Evolutionary conservation across 2,329 filamentous ascomycete genomes (phyloP).

Genomic region (Macrophomina pseudophaseolina): DNA sequence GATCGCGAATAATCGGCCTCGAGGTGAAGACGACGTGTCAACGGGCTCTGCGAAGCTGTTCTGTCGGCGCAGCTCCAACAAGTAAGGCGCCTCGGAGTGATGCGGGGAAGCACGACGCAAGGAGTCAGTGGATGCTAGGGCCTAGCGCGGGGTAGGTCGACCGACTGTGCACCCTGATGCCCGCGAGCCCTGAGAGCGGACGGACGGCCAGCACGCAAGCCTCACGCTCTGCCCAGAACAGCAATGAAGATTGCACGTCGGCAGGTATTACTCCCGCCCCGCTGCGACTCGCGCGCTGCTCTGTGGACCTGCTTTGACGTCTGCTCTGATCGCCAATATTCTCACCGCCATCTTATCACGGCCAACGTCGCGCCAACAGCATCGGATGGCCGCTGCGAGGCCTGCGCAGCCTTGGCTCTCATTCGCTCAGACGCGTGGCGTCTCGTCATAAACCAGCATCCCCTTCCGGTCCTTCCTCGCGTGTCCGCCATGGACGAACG

Average conservation of each 20-base stretch:
- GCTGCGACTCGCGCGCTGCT: not conserved
- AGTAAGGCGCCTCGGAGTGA: slow-evolving; percentile 16
- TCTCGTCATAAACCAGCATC: slow-evolving; percentile 2
- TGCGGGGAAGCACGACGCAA: slow-evolving; percentile 24
- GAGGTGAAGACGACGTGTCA: slow-evolving; percentile 21
- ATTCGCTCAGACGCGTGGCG: slow-evolving; percentile 6
- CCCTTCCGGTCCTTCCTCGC: slow-evolving; percentile 9
- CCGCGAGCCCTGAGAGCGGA: not conserved
- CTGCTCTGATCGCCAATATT: not conserved
- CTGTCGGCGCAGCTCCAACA: slow-evolving; percentile 23
- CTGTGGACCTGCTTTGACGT: slow-evolving; percentile 5
- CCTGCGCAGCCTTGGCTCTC: not conserved
- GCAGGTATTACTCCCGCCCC: slow-evolving; percentile 13
- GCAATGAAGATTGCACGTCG: slow-evolving; percentile 10
- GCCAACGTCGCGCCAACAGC: not conserved
- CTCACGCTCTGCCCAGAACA: slow-evolving; percentile 18
- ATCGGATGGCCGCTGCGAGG: not conserved
- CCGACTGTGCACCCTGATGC: slow-evolving; percentile 6
- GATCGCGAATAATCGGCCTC: slow-evolving; percentile 18
- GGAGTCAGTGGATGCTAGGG: slow-evolving; percentile 6
- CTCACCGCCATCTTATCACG: slow-evolving; percentile 18
- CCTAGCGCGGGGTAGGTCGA: slow-evolving; percentile 23
- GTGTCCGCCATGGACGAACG: slow-evolving; percentile 17
- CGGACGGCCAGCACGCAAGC: slow-evolving; percentile 11
- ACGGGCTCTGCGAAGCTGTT: slow-evolving; percentile 13